Evolutionary conservation across 345 rosid genomes (phyloP), one percentile per base, ranked within the genome.

Genomic region (Ceriops zippeliana): DNA sequence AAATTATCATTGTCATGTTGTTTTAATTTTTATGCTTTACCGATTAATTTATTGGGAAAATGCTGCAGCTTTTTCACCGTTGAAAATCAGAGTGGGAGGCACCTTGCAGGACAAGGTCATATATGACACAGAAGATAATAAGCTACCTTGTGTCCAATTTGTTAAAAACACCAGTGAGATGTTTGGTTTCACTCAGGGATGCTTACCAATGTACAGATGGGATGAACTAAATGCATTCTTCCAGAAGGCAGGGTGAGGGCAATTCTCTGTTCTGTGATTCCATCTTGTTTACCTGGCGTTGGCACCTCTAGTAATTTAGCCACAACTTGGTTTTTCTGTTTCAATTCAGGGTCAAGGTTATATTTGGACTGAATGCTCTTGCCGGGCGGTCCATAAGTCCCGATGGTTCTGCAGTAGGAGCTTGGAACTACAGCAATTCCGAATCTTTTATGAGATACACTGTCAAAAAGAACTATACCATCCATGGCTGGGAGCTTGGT

Each of bases 401-500:
- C 2, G 79, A 75, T 52, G 91, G 93, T 0, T 79, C 82, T 62
- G 84, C 92, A 64, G 61, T 56, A 16, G 96, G 97, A 57, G 83
- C 88, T 64, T 91, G 97, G 97, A 70, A 91, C 75, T 83, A 78
- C 73, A 69, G 80, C 7, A 91, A 89, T 83, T 90, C 97, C 20
- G 76, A 86, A 81, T 87, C 90, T n/a, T 73, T 91, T 38, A 89
- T 91, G 11, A 81, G 81, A 20, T 89, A 79, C 73, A 87, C 88
- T 21, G 85, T 72, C 13, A 35, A 77, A 63, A 84, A 80, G 71
- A 83, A 85, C 62, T 80, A 87, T 67, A 61, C 73, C 13, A 80
- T 91, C 30, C 75, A 81, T 72, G 89, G 88, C 10, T 91, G 93
- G 96, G 99, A 95, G 84, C 89, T 95, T 0, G 98, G 97, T 95